Evolutionary conservation across 352 stramenopile species (phyloP).

Genomic region (Thraustochytrium striatum): DNA sequence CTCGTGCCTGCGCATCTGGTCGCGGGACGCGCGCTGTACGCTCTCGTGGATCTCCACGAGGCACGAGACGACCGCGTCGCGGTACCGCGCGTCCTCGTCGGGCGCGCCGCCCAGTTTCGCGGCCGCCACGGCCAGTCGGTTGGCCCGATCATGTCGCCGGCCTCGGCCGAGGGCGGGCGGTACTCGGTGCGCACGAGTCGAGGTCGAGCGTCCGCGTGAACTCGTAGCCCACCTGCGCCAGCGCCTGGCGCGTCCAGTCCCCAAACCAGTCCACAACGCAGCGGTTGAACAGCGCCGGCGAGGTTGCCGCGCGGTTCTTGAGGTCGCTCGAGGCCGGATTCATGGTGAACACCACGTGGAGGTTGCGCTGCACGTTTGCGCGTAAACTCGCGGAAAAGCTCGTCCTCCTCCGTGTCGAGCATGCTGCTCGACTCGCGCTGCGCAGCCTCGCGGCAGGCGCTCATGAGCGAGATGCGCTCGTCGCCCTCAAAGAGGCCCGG

Average conservation of each 20-base stretch:
- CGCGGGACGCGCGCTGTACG: slow-evolving; percentile 37
- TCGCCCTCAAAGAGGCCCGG: slow-evolving; percentile 99
- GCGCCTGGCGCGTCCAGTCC: slow-evolving; percentile 93
- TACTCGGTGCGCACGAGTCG: slow-evolving; percentile 75
- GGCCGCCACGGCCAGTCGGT: slow-evolving; percentile 60
- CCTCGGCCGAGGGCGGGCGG: slow-evolving; percentile 57
- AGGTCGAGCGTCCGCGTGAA: slow-evolving; percentile 93
- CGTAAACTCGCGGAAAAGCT: slow-evolving; percentile 94
- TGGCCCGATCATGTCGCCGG: slow-evolving; percentile 49
- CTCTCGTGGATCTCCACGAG: slow-evolving; percentile 54
- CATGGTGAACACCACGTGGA: slow-evolving; percentile 99
- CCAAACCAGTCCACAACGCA: slow-evolving; percentile 94
- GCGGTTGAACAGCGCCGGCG: slow-evolving; percentile 98
- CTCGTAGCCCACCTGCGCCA: slow-evolving; percentile 96
- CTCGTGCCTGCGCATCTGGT: slow-evolving; percentile 39
- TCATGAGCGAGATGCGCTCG: slow-evolving; percentile 95
- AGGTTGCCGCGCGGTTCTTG: slow-evolving; percentile 90
- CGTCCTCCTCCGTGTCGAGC: slow-evolving; percentile 85
- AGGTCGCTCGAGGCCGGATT: slow-evolving; percentile 92
- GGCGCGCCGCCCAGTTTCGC: no score
- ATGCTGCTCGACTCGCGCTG: slow-evolving; percentile 57
- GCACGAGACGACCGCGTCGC: slow-evolving; percentile 42
- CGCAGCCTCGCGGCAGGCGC: slow-evolving; percentile 80
- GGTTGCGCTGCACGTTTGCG: slow-evolving; percentile 94
- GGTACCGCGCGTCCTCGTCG: slow-evolving; percentile 31